These are phyloP conservation scores for Ustilago esculenta DNA, from an alignment of 1,284 basidiomycete genomes.

Conservation along the genomic window DNA sequence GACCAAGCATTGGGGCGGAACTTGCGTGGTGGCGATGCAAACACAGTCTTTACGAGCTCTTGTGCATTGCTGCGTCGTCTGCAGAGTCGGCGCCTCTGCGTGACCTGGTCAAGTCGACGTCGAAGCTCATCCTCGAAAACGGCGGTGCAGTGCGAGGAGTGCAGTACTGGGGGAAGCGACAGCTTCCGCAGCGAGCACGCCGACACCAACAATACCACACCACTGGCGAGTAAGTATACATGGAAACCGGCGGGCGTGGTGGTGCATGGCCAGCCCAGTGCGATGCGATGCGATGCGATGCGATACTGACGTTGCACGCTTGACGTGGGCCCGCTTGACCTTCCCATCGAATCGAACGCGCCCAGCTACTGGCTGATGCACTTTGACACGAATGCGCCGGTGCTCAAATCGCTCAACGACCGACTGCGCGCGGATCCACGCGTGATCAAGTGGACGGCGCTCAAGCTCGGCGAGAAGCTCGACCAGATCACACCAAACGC, in stretches of 20 bases:
- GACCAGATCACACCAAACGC: conserved; percentile 60
- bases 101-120: conserved; percentile 78
- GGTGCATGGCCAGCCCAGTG: too few relatives aligned
- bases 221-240: conserved; percentile 84
- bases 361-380: conserved; percentile 86
- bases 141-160: conserved; percentile 84
- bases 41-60: conserved; percentile 64
- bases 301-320: not conserved
- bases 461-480: conserved; percentile 80
- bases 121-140: conserved; percentile 77
- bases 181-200: conserved; percentile 80
- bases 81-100: conserved; percentile 73
- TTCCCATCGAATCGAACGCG: not conserved
- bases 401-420: conserved; percentile 74
- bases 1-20: not conserved
- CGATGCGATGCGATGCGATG: too few relatives aligned
- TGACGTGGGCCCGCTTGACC: not conserved
- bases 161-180: conserved; percentile 78
- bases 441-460: conserved; percentile 81
- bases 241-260: too few relatives aligned
- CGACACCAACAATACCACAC: conserved; percentile 75
- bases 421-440: conserved; percentile 80
- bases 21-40: too few relatives aligned
- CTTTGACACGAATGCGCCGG: conserved; percentile 83
- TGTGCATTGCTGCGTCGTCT: conserved; percentile 63